phyloP scores from a whole-genome alignment of 768 basidiomycete species.

The Collybia sp. region DNA sequence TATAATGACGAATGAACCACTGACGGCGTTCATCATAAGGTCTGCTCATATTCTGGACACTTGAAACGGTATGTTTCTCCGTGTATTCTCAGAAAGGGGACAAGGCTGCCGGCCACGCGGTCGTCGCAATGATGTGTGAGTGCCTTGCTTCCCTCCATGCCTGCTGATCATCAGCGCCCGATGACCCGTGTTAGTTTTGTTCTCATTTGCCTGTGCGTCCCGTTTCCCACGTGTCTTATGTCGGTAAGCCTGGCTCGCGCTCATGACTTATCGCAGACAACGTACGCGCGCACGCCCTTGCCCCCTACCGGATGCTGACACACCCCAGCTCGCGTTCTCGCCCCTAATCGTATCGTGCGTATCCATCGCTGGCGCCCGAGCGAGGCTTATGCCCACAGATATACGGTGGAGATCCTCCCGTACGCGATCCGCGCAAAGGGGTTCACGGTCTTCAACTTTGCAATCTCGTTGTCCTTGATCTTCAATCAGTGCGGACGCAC shows the following conservation, averaged over 20 bases:
- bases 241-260: too few species aligned
- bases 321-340: constrained; percentile 20
- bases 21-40: constrained; percentile 6
- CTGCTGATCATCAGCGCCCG: not conserved
- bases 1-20: constrained; percentile 10
- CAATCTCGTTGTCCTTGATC: constrained; percentile 11
- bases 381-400: too few species aligned
- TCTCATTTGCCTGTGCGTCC: constrained; percentile 23
- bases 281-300: constrained; percentile 6
- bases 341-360: constrained; percentile 26
- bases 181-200: constrained; percentile 17
- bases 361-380: too few species aligned
- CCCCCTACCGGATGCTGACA: constrained; percentile 1
- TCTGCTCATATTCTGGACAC: constrained; percentile 53
- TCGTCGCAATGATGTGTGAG: constrained; percentile 39
- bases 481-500: constrained; percentile 9
- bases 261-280: constrained; percentile 19
- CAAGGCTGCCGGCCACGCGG: constrained; percentile 42
- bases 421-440: constrained; percentile 12
- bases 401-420: constrained; percentile 15
- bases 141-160: not conserved
- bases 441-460: constrained; percentile 12
- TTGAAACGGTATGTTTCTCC: constrained; percentile 51
- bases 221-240: not conserved
- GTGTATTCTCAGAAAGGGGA: constrained; percentile 31